phyloP scores from a whole-genome alignment of 2,329 filamentous ascomycete genomes.

The Gyromitra esculenta region DNA sequence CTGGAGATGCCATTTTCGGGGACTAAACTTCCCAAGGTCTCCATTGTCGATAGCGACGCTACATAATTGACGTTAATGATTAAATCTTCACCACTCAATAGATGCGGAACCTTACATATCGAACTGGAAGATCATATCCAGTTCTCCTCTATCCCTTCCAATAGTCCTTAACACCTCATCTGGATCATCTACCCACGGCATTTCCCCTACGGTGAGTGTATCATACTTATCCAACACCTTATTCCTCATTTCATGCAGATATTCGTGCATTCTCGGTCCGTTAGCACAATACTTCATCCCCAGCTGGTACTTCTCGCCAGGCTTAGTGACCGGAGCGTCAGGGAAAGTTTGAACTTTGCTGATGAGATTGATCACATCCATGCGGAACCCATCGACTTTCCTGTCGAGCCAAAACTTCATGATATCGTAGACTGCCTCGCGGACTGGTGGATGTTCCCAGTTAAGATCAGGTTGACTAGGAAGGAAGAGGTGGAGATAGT shows the following conservation, averaged over 20 bases:
- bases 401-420: constrained; percentile 83
- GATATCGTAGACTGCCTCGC: constrained; percentile 75
- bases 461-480: constrained; percentile 84
- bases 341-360: constrained; percentile 70
- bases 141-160: constrained; percentile 67
- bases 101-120: constrained; percentile 64
- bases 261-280: constrained; percentile 75
- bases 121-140: constrained; percentile 80
- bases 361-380: constrained; percentile 79
- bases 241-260: constrained; percentile 72
- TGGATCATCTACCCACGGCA: constrained; percentile 65
- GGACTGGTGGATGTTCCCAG: constrained; percentile 76
- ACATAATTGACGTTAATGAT: not conserved
- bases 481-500: constrained; percentile 73
- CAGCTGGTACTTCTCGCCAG: constrained; percentile 59
- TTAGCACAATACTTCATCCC: constrained; percentile 63
- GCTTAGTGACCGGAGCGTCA: constrained; percentile 68
- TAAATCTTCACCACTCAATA: not conserved
- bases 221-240: constrained; percentile 69
- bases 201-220: constrained; percentile 76
- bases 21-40: constrained; percentile 29
- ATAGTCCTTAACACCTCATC: constrained; percentile 68
- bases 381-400: constrained; percentile 77
- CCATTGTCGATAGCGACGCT: constrained; percentile 41
- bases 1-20: constrained; percentile 63